Evolutionary conservation across 1,284 basidiomycete genomes (phyloP), one percentile per base, ranked within the genome.

Genomic region (Lignosus rhinocerotis): DNA sequence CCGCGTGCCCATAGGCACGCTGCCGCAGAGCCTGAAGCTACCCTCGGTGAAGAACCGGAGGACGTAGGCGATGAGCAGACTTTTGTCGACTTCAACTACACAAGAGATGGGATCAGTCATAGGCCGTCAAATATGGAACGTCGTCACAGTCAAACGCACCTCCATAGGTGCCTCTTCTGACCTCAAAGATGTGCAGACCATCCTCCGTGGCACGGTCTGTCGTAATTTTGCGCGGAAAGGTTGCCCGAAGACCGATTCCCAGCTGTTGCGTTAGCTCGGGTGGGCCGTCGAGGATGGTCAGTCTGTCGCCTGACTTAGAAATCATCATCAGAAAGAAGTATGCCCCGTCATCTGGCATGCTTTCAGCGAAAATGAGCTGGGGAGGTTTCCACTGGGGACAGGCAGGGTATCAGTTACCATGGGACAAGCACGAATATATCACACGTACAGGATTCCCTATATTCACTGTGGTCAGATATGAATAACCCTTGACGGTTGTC

Each of bases 311-410:
- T 8, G 79, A 76, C 46, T 78, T 76, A 31, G 84, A 84, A 66
- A 90, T 78, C 66, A 79, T 81, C 25, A 83, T 82, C 16, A 86
- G 70, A 66, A 90, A 88, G 69, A 89, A 86, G 48, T 79, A 73
- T 0, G 81, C 75, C 9, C 65, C 62, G 36, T 43, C 54, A 38
- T 87, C 85, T 9, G 78, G 73, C 25, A 72, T 68, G 11, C 75
- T 74, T 34, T 80, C 77, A 62, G 84, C 65, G 63, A 77, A 91
- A 50, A 91, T 74, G 25, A 90, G 77, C 17, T 84, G 83, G 39
- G 86, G 84, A 34, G 80, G 74, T 79, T 87, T 64, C 21, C 66
- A 63, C 71, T 74, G 55, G 8, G 30, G 14, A 55, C 8, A 44
- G 32, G 46, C 6, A 7, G 7, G 10, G n/a, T 38, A 39, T 55